Base-by-base conservation (phyloP, 192 early-diverging fungal species). In the Umbelopsis sp. region DNA sequence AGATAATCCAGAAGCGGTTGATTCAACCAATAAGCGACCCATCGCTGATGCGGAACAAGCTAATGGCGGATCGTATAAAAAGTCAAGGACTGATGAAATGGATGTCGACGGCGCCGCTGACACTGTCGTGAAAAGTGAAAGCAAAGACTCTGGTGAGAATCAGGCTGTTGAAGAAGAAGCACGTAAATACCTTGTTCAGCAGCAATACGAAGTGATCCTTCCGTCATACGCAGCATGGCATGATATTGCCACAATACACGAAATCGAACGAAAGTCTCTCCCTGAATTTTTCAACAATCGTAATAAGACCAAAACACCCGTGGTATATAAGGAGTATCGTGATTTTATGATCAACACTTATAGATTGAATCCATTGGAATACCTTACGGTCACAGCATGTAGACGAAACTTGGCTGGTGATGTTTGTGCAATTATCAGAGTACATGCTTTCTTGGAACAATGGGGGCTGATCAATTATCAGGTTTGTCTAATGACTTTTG, bases 401-500 rank as follows among this genome's bases (percentile, higher is more conserved):
- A 81, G 96, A 65, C 84, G 97, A 44, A 98, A 98, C 80, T 80
- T 99, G 73, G 93, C 94, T 1, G 97, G 97, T n/a, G 97, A 99
- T 82, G 97, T 98, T 16, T 97, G 96, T 74, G 93, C 97, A 2
- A 96, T 99, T 64, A 95, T 97, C 78, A 85, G 97, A 53, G 94
- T 99, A 4, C 97, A 99, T 80, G 94, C 97, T 5, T 97, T 99
- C 71, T 81, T 99, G 50, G 96, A 99, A 81, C 95, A 99, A 78
- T 99, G 97, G 97, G 98, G 98, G 0, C 81, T 98, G 44, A 93
- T 98, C 72, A 99, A 98, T 81, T 99, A 98, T 84, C 98, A 99
- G 87, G 93, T 94, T 76, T 58, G n/a, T 46, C 30, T 23, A 12
- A 48, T 44, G 21, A 48, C 9, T 45, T 16, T 20, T 10, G 21